Evolutionary conservation across 2,329 filamentous ascomycete species (phyloP), one percentile per base, ranked within the genome.

Genomic region (Beauveria sp.): DNA sequence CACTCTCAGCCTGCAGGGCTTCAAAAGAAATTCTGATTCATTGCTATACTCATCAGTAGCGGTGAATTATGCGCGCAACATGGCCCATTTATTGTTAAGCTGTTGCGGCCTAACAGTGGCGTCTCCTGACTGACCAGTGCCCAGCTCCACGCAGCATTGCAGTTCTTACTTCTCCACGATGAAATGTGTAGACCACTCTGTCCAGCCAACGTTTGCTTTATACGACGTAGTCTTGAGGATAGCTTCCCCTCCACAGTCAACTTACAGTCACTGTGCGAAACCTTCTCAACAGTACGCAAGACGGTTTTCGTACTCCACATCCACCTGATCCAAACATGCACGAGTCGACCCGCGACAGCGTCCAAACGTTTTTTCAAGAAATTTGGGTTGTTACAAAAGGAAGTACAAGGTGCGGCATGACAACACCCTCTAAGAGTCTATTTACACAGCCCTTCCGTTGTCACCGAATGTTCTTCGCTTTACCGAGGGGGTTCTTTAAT

Each of bases 401-500:
- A 71, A 71, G 68, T 70, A 67, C 71, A 71, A 38, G 68, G 67
- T 74, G 71, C 75, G 71, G 73, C 73, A 64, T 69, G 66, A 66
- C 68, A 73, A 71, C 70, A 72, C 72, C 68, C 67, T 72, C 67
- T 70, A 70, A 62, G 67, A 70, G 68, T 72, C 74, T 77, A 79
- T 77, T 68, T 78, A 78, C 76, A 79, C 72, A 70, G 66, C 69
- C 69, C 57, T 52, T 63, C 52, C 38, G 46, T 61, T 56, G 57
- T 52, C 52, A 52, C 57, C 52, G n/a, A 61, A 40, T 52, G 51
- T 45, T 56, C 51, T 61, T 58, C 62, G 66, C 65, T 62, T 61
- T 66, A 65, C 60, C 69, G 64, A 65, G 65, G 63, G 62, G 66
- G 65, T 66, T 64, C 49, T 74, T 82, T 96, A 99, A 84, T 99